Percentiles rank a stretch among this genome's conserved stretches.
phyloP scores from a whole-genome alignment of 179 eudicot genomes.

The Corrigiola litoralis region DNA sequence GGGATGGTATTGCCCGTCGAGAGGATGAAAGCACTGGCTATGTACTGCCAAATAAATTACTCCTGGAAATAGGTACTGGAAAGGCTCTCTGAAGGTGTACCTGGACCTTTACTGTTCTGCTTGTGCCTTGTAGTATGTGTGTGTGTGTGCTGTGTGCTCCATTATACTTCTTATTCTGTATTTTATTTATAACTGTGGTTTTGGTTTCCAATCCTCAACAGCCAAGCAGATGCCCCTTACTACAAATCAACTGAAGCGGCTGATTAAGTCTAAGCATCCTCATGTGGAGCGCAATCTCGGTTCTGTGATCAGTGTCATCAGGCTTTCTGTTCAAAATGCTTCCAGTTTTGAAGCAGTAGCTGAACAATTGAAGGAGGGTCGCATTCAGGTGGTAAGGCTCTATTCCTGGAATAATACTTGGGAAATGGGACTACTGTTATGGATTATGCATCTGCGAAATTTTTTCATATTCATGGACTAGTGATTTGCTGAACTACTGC shows the following conservation, averaged over 20 bases:
- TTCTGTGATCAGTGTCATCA: slow-evolving; percentile 68
- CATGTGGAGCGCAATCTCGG: slow-evolving; percentile 82
- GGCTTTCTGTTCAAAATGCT: slow-evolving; percentile 72
- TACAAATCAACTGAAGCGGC: slow-evolving; percentile 49
- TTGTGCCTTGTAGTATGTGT: neutral
- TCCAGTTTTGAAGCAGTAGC: slow-evolving; percentile 69
- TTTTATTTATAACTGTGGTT: slow-evolving; percentile 1
- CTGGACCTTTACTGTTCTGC: neutral
- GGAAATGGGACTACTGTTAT: neutral
- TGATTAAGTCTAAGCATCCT: slow-evolving; percentile 68
- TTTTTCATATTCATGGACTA: neutral
- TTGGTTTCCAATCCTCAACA: slow-evolving; percentile 29
- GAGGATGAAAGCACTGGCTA: slow-evolving; percentile 99
- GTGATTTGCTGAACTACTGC: neutral
- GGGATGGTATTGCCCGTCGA: slow-evolving; percentile 85
- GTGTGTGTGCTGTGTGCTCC: neutral
- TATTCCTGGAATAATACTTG: neutral
- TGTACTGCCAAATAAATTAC: slow-evolving; percentile 83
- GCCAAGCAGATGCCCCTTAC: slow-evolving; percentile 98
- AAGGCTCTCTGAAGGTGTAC: slow-evolving; percentile 1
- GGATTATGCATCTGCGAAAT: neutral
- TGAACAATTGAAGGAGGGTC: slow-evolving; percentile 53
- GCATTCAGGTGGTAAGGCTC: slow-evolving; percentile 43
- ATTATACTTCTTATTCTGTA: neutral
- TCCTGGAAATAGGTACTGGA: slow-evolving; percentile 76